These are phyloP conservation scores for Coniochaeta pulveracea DNA, from an alignment of 2,329 filamentous ascomycete genomes.

Conservation along the genomic window DNA sequence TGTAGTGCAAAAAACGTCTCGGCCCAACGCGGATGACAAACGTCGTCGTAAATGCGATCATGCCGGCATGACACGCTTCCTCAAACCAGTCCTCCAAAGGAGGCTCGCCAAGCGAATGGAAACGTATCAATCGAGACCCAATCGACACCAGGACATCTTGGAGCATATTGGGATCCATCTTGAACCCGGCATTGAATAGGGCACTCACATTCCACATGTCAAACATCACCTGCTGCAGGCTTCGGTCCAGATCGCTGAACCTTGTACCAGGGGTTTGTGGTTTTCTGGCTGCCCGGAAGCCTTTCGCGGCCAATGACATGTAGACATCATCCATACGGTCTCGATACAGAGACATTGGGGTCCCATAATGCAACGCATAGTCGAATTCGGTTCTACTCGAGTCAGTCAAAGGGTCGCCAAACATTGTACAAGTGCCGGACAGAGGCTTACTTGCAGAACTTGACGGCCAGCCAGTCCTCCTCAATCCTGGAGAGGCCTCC, in stretches of 20 bases:
- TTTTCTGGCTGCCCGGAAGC: neutral
- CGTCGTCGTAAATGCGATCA: conserved; percentile 1
- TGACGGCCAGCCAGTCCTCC: neutral
- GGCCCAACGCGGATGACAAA: neutral
- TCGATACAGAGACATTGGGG: conserved; percentile 3
- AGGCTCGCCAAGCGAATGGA: neutral
- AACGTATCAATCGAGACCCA: neutral
- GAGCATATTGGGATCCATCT: conserved; percentile 2
- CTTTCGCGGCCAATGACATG: neutral
- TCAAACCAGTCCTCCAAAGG: neutral
- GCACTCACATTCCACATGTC: neutral
- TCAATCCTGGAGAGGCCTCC: neutral
- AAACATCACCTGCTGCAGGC: conserved; percentile 1
- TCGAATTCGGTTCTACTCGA: conserved; percentile 5
- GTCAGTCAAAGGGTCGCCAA: neutral
- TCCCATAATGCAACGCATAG: conserved; percentile 5
- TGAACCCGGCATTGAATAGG: conserved; percentile 4
- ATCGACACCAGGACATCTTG: conserved; percentile 4
- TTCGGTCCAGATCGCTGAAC: neutral
- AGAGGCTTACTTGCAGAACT: conserved; percentile 7
- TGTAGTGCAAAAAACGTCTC: conserved; percentile 2
- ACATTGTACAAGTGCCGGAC: neutral
- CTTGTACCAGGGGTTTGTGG: neutral
- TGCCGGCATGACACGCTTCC: conserved; percentile 1
- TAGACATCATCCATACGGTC: conserved; percentile 3